Evolutionary conservation across 225 moss, liverwort and hornwort genomes (phyloP).

Genomic region (Asterella californica): DNA sequence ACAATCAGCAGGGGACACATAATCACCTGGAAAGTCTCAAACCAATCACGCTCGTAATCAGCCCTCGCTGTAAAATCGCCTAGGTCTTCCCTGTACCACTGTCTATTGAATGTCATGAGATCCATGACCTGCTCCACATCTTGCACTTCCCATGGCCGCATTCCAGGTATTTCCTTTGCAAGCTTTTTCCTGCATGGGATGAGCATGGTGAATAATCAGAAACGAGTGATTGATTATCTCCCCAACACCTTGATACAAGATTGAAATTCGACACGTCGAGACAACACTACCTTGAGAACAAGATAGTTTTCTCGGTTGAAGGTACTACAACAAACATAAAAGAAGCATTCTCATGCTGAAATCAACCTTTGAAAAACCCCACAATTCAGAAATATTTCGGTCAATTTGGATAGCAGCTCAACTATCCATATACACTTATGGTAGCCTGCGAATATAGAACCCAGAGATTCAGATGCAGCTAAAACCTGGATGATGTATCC

Average conservation of each 20-base stretch:
- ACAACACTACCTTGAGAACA: too few species aligned
- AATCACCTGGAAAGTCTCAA: slow-evolving; percentile 88
- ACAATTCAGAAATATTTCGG: too few species aligned
- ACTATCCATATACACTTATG: too few species aligned
- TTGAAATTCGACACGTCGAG: not conserved
- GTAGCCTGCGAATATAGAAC: not conserved
- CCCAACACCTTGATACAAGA: not conserved
- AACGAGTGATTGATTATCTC: not conserved
- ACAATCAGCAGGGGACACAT: not conserved
- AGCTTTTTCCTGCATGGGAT: slow-evolving; percentile 63
- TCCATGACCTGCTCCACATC: slow-evolving; percentile 99
- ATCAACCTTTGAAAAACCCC: too few species aligned
- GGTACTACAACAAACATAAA: too few species aligned
- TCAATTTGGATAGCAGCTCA: too few species aligned
- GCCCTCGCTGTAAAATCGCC: slow-evolving; percentile 96
- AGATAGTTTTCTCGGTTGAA: too few species aligned
- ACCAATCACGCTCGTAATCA: slow-evolving; percentile 94
- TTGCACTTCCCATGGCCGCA: slow-evolving; percentile 97
- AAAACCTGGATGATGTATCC: not conserved
- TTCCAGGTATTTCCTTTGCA: slow-evolving; percentile 85
- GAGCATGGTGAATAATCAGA: not conserved
- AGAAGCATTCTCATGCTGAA: too few species aligned
- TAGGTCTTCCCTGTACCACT: slow-evolving; percentile 94
- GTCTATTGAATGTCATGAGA: slow-evolving; percentile 72
- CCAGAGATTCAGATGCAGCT: not conserved